Percentiles rank a stretch among this genome's conserved stretches.
phyloP scores from a whole-genome alignment of 371 early-diverging fungal genomes.

The Apophysomyces variabilis region DNA sequence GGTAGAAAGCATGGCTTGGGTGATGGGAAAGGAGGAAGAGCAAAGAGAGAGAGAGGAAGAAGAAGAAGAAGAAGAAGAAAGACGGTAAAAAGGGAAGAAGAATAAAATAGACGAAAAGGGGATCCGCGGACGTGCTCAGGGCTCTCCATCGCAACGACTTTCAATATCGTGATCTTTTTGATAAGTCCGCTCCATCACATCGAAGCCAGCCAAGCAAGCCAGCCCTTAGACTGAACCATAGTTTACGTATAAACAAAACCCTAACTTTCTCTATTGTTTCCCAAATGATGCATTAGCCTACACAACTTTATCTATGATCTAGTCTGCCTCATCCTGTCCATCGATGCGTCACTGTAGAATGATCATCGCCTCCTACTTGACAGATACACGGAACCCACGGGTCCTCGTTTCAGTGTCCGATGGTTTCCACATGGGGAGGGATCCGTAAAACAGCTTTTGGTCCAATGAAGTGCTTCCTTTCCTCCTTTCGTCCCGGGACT shows the following conservation, averaged over 20 bases:
- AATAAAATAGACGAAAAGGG: conserved; percentile 10
- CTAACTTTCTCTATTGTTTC: neutral
- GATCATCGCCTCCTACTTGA: no score
- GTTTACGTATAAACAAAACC: neutral
- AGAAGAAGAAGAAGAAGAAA: conserved; percentile 17
- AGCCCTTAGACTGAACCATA: neutral
- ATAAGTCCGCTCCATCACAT: neutral
- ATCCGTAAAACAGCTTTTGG: neutral
- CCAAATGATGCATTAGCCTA: no score
- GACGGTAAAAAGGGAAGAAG: conserved; percentile 13
- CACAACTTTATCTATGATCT: no score
- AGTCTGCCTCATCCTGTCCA: no score
- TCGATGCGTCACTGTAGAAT: no score
- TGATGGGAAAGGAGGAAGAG: conserved; percentile 18
- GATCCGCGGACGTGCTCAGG: conserved; percentile 1
- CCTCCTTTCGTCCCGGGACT: neutral
- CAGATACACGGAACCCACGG: conserved; percentile 1
- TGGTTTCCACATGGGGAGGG: conserved; percentile 1
- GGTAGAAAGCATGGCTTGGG: conserved; percentile 50
- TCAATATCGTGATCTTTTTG: conserved; percentile 2
- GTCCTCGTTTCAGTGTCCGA: conserved; percentile 8
- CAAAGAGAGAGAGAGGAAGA: conserved; percentile 16
- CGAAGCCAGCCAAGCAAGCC: neutral
- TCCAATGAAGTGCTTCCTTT: neutral
- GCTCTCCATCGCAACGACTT: neutral